phyloP scores from a whole-genome alignment of 352 stramenopile species.

The Phytophthora foliorum region DNA sequence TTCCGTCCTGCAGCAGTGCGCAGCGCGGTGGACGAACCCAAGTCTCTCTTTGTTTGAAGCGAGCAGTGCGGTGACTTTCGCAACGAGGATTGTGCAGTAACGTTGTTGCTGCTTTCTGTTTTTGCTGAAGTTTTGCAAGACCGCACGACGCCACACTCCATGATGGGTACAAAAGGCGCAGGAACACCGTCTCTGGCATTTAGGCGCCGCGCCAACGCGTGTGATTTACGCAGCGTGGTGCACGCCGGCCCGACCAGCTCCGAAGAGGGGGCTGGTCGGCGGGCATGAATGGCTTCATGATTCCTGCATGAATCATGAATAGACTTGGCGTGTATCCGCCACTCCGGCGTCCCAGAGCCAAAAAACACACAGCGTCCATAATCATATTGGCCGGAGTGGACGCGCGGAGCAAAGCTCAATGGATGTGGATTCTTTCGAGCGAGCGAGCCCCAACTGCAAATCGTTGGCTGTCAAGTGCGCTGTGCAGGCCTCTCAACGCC shows the following conservation, averaged over 20 bases:
- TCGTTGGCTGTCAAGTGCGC: background rate
- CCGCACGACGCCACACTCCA: constrained; percentile 16
- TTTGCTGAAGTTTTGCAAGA: background rate
- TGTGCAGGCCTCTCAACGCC: constrained; percentile 1
- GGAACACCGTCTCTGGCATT: background rate
- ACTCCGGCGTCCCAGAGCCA: constrained; percentile 3
- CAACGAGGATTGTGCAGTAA: background rate
- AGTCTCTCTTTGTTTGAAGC: background rate
- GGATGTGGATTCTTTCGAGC: constrained; percentile 16
- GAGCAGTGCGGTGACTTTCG: background rate
- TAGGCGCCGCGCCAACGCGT: too few species aligned
- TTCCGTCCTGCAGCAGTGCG: background rate
- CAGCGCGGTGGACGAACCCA: background rate
- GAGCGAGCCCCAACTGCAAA: background rate
- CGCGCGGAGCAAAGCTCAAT: background rate
- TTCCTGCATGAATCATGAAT: constrained; percentile 9
- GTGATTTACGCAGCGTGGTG: background rate
- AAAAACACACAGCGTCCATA: constrained; percentile 10
- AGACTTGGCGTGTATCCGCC: constrained; percentile 4
- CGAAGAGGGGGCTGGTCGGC: constrained; percentile 28
- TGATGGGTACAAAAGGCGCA: constrained; percentile 27
- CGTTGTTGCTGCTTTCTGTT: background rate
- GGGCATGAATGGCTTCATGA: constrained; percentile 14
- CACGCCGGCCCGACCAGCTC: constrained; percentile 12
- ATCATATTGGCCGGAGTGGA: background rate